Conservation (phyloP, 2,329 filamentous ascomycete genomes). For the Penicillium sp. region DNA sequence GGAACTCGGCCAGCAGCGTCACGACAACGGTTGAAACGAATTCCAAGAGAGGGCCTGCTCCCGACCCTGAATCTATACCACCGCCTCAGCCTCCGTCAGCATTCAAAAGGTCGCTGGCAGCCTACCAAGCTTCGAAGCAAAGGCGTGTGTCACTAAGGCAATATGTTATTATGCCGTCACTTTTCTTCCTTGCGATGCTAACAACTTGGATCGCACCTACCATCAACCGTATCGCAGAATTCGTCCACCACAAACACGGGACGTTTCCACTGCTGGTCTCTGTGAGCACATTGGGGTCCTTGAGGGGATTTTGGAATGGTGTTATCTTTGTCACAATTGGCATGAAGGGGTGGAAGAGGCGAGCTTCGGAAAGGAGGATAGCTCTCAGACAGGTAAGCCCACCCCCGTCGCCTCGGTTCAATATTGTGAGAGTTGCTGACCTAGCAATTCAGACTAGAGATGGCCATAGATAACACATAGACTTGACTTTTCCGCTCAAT, state of each 20-base stretch:
- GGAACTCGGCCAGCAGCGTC: slow-evolving; percentile 7
- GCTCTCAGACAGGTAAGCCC: not conserved
- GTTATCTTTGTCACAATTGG: slow-evolving; percentile 41
- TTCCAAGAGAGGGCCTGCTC: not conserved
- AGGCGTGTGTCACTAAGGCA: slow-evolving; percentile 39
- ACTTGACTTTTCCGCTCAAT: not conserved
- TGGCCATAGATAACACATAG: not conserved
- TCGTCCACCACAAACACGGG: slow-evolving; percentile 28
- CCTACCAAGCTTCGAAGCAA: slow-evolving; percentile 14
- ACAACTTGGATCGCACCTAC: slow-evolving; percentile 40
- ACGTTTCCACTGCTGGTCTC: slow-evolving; percentile 34
- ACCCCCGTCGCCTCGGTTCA: not conserved
- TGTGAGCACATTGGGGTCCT: slow-evolving; percentile 37
- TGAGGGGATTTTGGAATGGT: slow-evolving; percentile 43
- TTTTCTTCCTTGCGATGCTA: slow-evolving; percentile 40
- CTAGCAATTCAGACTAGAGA: not conserved
- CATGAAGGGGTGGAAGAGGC: slow-evolving; percentile 34
- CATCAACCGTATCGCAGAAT: slow-evolving; percentile 38
- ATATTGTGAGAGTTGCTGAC: not conserved
- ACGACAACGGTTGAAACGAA: slow-evolving; percentile 13
- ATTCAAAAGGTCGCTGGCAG: not conserved
- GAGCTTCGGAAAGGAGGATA: not conserved
- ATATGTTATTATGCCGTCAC: slow-evolving; percentile 42
- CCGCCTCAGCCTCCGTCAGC: not conserved
- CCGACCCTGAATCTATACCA: slow-evolving; percentile 6